phyloP scores from a whole-genome alignment of 345 rosid genomes.

The Adansonia digitata region DNA sequence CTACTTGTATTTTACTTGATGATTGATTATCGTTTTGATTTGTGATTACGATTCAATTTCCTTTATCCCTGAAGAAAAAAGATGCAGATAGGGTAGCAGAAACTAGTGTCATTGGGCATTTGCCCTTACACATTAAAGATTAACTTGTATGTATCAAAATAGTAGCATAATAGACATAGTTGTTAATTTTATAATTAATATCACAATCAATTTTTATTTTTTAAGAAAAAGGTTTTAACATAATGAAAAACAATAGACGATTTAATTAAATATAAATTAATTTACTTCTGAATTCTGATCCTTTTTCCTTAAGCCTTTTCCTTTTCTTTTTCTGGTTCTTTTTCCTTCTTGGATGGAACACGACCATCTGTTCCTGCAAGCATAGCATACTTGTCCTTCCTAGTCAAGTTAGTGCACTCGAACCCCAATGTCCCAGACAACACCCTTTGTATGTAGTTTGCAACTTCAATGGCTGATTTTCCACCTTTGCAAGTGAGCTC shows the following conservation, averaged over 20 bases:
- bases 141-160: background rate
- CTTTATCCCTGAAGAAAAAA: background rate
- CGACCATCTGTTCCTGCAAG: slow-evolving; percentile 93
- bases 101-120: background rate
- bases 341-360: slow-evolving; percentile 43
- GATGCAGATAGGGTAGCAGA: background rate
- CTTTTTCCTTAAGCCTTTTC: background rate
- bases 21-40: too few species aligned
- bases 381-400: slow-evolving; percentile 83
- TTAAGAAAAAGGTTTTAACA: background rate
- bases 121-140: background rate
- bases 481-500: slow-evolving; percentile 79
- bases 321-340: slow-evolving; percentile 2
- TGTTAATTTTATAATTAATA: background rate
- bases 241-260: slow-evolving; percentile 6
- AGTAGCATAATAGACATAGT: background rate
- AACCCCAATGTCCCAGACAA: slow-evolving; percentile 80
- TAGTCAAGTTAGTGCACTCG: slow-evolving; percentile 81
- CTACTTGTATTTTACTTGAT: too few species aligned
- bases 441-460: slow-evolving; percentile 82
- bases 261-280: background rate
- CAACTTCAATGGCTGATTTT: slow-evolving; percentile 80
- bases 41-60: background rate
- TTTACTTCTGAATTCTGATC: too few species aligned
- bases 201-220: slow-evolving; percentile 8